Evolutionary conservation across 208 protist genomes (phyloP), one percentile per base, ranked within the genome.

Genomic region (Crithidia acanthocephali): DNA sequence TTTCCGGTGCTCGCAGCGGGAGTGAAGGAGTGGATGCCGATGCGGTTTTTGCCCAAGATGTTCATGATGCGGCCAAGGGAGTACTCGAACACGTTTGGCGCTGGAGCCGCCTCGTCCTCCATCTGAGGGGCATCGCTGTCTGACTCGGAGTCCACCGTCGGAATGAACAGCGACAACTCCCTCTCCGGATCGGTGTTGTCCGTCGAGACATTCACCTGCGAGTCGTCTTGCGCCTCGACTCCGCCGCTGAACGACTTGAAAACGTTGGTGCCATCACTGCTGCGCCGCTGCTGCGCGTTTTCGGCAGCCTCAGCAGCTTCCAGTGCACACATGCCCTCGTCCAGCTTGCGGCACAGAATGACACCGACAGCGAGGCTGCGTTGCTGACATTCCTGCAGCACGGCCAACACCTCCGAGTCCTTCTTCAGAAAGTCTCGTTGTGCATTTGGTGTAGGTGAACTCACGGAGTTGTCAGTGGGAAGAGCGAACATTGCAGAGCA

Each of bases 361-460:
- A 22, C 28, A 2, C 42, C 44, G 18, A 62, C 28, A 32, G 68
- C 22, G 20, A 72, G 51, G 23, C 48, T 78, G 1, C 64, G 57
- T 27, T 61, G 44, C 18, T 63, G 64, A 40, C 72, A 78, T n/a
- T 67, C 65, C 30, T 63, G 32, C 28, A 71, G 37, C 30, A 78
- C 72, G 13, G 64, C 65, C n/a, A 66, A 55, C 23, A 52, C 50
- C 30, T 32, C 56, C 0, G 72, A 45, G 30, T 78, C 65, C 27
- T 30, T 52, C 37, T 25, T 27, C 33, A 45, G 25, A 9, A 33
- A 13, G n/a, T 47, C n/a, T 11, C 48, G 25, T 18, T 32, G 62
- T 5, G 50, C 15, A 33, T 48, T 47, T 13, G 50, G 13, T 37
- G 27, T 8, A 22, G n/a, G 33, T 23, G 50, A n/a, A 23, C 16